Evolutionary conservation across 2,329 filamentous ascomycete genomes (phyloP).

Genomic region (Aureobasidium sp.): DNA sequence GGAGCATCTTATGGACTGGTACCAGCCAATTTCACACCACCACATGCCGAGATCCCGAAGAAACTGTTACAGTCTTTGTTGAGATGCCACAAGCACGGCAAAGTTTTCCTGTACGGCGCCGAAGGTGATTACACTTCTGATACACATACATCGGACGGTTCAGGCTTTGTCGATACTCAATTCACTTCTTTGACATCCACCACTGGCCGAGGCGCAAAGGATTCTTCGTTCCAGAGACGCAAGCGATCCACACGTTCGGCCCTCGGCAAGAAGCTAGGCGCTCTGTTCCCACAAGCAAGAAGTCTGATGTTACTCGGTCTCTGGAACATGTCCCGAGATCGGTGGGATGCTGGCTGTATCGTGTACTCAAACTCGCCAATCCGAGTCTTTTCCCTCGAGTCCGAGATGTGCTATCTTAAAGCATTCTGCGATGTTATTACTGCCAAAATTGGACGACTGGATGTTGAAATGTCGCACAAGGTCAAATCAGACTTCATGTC

Average conservation of each 20-base stretch:
- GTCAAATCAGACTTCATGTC: slow-evolving; percentile 46
- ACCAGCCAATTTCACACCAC: neutral
- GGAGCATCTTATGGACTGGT: slow-evolving; percentile 3
- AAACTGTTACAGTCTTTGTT: slow-evolving; percentile 19
- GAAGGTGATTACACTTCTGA: slow-evolving; percentile 15
- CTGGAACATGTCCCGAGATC: slow-evolving; percentile 38
- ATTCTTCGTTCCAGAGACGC: neutral
- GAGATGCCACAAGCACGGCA: slow-evolving; percentile 26
- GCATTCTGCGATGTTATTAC: slow-evolving; percentile 37
- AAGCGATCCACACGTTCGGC: slow-evolving; percentile 2
- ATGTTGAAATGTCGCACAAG: slow-evolving; percentile 33
- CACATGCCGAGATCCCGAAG: neutral
- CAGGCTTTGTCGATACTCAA: neutral
- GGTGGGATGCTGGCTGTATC: slow-evolving; percentile 36
- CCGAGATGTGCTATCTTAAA: slow-evolving; percentile 33
- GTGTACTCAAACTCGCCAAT: slow-evolving; percentile 39
- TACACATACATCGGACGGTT: slow-evolving; percentile 1
- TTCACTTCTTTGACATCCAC: neutral
- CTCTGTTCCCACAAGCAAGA: slow-evolving; percentile 33
- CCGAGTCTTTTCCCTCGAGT: slow-evolving; percentile 33
- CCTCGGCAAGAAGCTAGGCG: slow-evolving; percentile 2
- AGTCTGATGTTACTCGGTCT: slow-evolving; percentile 43
- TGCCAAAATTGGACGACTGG: slow-evolving; percentile 32
- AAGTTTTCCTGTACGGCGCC: slow-evolving; percentile 27
- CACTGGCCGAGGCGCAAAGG: neutral